Evolutionary conservation across 495 filamentous ascomycete genomes (phyloP).

Genomic region (Neurospora cerealis): DNA sequence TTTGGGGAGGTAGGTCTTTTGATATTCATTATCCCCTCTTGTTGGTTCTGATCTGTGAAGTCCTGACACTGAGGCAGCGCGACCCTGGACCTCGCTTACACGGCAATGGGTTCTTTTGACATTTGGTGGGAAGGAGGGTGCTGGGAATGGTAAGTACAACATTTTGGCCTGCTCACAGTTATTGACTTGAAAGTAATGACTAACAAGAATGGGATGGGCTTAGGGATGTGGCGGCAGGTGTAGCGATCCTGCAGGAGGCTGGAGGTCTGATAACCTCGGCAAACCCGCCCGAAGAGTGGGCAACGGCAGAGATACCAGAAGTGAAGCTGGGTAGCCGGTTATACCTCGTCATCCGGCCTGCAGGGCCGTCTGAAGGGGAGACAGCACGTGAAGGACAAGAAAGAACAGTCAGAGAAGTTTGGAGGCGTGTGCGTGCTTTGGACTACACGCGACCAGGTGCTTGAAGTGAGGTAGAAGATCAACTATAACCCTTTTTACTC

Average conservation of each 20-base stretch:
- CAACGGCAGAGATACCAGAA: constrained; percentile 45
- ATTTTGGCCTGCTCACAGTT: background rate
- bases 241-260: constrained; percentile 66
- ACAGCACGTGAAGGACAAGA: constrained; percentile 54
- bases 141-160: constrained; percentile 52
- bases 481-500: background rate
- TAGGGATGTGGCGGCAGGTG: constrained; percentile 72
- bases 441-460: constrained; percentile 46
- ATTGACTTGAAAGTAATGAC: background rate
- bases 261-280: constrained; percentile 59
- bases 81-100: constrained; percentile 64
- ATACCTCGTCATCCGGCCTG: constrained; percentile 58
- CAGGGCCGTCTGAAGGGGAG: constrained; percentile 48
- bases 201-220: background rate
- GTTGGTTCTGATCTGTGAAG: background rate
- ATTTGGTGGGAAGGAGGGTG: constrained; percentile 80
- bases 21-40: constrained; percentile 1
- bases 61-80: constrained; percentile 32
- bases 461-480: background rate
- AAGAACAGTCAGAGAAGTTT: constrained; percentile 56
- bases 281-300: constrained; percentile 48
- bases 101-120: constrained; percentile 63
- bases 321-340: constrained; percentile 50
- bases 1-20: constrained; percentile 34
- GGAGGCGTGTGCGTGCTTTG: constrained; percentile 50